Conservation (phyloP, 2,329 filamentous ascomycete species). For the Venturia nashicola region DNA sequence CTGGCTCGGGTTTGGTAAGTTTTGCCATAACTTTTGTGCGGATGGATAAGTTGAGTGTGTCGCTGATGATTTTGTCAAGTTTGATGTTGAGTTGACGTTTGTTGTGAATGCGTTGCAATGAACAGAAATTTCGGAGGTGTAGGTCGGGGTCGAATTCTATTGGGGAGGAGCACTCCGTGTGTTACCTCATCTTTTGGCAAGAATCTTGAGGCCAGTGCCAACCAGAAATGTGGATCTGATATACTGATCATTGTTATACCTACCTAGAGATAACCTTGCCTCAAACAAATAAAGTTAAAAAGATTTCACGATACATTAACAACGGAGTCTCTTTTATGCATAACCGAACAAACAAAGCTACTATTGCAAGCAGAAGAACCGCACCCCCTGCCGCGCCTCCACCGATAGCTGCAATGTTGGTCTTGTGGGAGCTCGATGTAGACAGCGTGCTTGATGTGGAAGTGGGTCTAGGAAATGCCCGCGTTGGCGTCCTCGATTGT, state of each 20-base stretch:
- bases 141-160: neutral
- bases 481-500: neutral
- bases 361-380: neutral
- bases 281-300: neutral
- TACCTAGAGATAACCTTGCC: neutral
- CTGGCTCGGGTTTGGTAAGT: neutral
- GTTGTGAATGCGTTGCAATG: neutral
- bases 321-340: neutral
- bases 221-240: no score
- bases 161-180: neutral
- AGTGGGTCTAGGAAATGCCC: neutral
- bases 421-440: neutral
- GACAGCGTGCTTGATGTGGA: neutral
- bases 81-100: neutral
- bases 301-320: neutral
- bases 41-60: neutral
- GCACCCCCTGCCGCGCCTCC: conserved; percentile 1
- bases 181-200: no score
- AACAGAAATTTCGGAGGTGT: neutral
- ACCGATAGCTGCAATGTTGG: neutral
- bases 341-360: neutral
- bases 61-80: neutral
- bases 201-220: no score
- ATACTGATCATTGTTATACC: no score
- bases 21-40: neutral